Evolutionary conservation across 1,284 basidiomycete genomes (phyloP).

Genomic region (Ustilago lituana): DNA sequence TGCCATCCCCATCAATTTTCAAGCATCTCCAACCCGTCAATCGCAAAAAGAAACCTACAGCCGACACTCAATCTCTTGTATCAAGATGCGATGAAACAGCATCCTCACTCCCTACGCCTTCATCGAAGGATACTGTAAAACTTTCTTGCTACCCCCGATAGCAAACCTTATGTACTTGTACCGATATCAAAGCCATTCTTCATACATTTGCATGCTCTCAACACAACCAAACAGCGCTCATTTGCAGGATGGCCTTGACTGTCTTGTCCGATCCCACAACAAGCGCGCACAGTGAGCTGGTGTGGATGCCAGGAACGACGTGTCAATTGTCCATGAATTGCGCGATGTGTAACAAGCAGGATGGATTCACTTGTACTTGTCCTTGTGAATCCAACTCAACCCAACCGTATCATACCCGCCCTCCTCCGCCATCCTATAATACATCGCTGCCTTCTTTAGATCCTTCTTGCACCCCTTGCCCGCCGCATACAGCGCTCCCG

Average conservation of each 20-base stretch:
- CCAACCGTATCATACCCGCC: slow-evolving; percentile 62
- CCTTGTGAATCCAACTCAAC: slow-evolving; percentile 62
- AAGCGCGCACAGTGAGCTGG: no score
- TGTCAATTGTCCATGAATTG: not conserved
- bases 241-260: no score
- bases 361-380: slow-evolving; percentile 51
- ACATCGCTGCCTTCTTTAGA: slow-evolving; percentile 83
- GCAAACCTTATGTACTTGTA: slow-evolving; percentile 35
- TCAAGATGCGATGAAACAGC: no score
- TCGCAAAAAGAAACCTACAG: not conserved
- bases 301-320: no score
- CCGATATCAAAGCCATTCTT: slow-evolving; percentile 11
- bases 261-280: no score
- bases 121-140: slow-evolving; percentile 3
- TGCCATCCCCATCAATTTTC: no score
- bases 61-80: no score
- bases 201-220: no score
- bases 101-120: no score
- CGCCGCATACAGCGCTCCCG: slow-evolving; percentile 84
- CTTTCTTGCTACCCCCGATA: not conserved
- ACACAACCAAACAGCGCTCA: not conserved
- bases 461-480: slow-evolving; percentile 86
- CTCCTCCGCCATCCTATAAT: slow-evolving; percentile 80
- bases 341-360: no score
- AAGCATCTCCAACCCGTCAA: no score